These are phyloP conservation scores for Nothomitra cinnamomea DNA, from an alignment of 2,329 filamentous ascomycete genomes.

Conservation along the genomic window DNA sequence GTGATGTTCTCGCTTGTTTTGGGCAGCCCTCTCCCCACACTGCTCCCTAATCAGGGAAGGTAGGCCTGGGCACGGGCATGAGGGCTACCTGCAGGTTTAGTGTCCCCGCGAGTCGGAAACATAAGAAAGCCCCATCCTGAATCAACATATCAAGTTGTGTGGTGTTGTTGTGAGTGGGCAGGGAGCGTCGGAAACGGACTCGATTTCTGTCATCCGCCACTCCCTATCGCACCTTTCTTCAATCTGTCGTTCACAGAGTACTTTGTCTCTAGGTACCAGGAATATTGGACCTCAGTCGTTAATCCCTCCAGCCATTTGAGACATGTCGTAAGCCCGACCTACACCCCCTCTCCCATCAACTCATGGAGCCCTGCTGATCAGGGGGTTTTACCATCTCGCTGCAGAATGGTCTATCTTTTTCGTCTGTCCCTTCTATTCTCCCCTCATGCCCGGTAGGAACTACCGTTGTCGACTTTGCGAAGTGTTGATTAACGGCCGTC, in stretches of 20 bases:
- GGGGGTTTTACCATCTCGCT: neutral
- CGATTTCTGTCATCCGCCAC: neutral
- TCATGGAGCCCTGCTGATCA: neutral
- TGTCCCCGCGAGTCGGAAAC: too few species aligned
- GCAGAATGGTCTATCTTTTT: neutral
- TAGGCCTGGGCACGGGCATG: too few species aligned
- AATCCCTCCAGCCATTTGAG: neutral
- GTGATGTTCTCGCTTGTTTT: neutral
- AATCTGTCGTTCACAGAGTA: neutral
- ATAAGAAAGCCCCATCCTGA: too few species aligned
- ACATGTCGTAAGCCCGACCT: neutral
- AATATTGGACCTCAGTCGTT: neutral
- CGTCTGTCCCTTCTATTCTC: neutral
- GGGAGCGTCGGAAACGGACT: neutral
- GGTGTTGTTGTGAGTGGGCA: too few species aligned
- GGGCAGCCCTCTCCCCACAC: neutral
- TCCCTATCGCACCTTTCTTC: neutral
- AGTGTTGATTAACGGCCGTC: neutral
- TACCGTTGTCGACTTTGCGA: neutral
- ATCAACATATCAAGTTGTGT: too few species aligned
- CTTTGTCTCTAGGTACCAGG: neutral
- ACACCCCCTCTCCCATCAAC: neutral
- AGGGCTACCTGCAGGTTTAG: too few species aligned
- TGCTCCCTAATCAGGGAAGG: too few species aligned
- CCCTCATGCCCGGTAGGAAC: neutral